These are phyloP conservation scores for Adenanthera pavonina DNA, from an alignment of 306 rosid genomes.

Conservation along the genomic window DNA sequence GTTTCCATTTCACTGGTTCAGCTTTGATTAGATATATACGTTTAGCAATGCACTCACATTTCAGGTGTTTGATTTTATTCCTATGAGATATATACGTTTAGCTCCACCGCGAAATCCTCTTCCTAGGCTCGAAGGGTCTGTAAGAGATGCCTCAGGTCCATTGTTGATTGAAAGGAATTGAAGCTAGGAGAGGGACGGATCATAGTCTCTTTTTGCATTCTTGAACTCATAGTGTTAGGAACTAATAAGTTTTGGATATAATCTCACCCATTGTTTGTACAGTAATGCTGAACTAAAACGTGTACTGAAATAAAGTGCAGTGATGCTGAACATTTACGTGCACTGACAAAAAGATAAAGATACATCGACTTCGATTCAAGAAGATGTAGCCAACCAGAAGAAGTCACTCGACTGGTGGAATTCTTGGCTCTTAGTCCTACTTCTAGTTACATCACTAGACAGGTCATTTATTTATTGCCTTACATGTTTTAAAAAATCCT, in stretches of 20 bases:
- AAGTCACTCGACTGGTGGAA: conserved; percentile 96
- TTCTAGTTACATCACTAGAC: conserved; percentile 91
- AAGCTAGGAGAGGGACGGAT: conserved; percentile 7
- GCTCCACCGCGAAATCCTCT: neutral
- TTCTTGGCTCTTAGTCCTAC: conserved; percentile 93
- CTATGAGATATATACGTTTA: no score
- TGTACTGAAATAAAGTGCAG: neutral
- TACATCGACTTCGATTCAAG: conserved; percentile 51
- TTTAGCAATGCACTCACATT: no score
- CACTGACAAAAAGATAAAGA: conserved; percentile 1
- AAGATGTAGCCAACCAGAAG: conserved; percentile 94
- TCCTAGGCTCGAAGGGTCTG: neutral
- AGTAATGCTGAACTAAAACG: no score
- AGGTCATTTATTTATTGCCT: conserved; percentile 57
- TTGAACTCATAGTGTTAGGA: conserved; percentile 2
- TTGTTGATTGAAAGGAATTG: conserved; percentile 24
- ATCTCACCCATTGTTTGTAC: neutral
- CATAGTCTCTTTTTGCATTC: neutral
- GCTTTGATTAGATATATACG: no score
- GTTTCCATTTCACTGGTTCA: no score
- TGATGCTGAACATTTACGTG: conserved; percentile 9
- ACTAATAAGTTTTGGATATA: conserved; percentile 16
- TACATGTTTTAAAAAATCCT: neutral
- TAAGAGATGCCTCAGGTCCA: neutral
- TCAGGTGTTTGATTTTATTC: no score